phyloP scores from a whole-genome alignment of 495 filamentous ascomycete species.

The Trichoderma erinaceum region DNA sequence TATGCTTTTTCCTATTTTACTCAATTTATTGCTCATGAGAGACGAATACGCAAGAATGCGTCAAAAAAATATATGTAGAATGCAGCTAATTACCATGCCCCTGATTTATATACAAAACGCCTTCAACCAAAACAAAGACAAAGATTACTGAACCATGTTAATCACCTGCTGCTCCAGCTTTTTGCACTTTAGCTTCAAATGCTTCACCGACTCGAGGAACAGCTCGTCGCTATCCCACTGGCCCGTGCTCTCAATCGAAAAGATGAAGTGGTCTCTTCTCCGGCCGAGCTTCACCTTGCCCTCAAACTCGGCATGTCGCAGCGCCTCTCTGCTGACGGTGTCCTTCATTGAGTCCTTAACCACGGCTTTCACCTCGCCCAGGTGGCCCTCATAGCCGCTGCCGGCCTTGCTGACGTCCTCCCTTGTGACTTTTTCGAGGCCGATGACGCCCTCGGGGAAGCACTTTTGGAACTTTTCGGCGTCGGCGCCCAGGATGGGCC shows the following conservation, averaged over 20 bases:
- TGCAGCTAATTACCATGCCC: conserved; percentile 3
- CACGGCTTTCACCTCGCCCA: conserved; percentile 74
- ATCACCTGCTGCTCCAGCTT: conserved; percentile 39
- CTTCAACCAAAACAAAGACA: background rate
- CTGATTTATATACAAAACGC: conserved; percentile 9
- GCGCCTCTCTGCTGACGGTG: conserved; percentile 86
- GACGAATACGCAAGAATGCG: background rate
- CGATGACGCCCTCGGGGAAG: conserved; percentile 87
- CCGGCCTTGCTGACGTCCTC: conserved; percentile 56
- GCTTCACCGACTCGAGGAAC: conserved; percentile 79
- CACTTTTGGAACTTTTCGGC: conserved; percentile 86
- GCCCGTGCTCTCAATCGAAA: conserved; percentile 86
- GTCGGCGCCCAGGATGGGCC: conserved; percentile 77
- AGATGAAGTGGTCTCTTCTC: conserved; percentile 93
- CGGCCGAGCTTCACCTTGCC: conserved; percentile 91
- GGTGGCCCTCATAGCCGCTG: conserved; percentile 65
- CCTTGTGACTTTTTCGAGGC: conserved; percentile 61
- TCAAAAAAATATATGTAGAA: conserved; percentile 7
- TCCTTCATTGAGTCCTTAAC: conserved; percentile 79
- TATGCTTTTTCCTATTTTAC: background rate
- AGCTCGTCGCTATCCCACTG: conserved; percentile 87
- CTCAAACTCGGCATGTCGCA: conserved; percentile 89
- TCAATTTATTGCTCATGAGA: background rate
- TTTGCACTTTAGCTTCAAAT: conserved; percentile 68
- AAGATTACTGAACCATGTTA: conserved; percentile 38